These are phyloP conservation scores for Geranium rotundifolium DNA, from an alignment of 345 rosid species.

Conservation along the genomic window DNA sequence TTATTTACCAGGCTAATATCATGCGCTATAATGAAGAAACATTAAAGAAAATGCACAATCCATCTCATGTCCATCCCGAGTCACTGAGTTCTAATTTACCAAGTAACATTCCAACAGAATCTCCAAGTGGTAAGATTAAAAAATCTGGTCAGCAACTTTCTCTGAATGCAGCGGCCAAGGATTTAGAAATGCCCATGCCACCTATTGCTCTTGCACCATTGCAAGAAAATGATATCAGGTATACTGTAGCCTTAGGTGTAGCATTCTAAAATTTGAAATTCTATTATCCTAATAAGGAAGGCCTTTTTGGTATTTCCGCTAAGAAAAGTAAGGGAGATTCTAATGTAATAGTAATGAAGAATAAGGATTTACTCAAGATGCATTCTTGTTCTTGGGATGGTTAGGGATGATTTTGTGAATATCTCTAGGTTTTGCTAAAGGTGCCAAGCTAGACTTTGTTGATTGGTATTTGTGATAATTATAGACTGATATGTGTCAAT, in stretches of 20 bases:
- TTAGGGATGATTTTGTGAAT: neutral
- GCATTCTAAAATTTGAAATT: no score
- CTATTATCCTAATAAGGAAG: no score
- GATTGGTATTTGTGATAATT: neutral
- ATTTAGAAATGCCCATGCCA: conserved; percentile 90
- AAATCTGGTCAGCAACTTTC: conserved; percentile 20
- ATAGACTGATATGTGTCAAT: neutral
- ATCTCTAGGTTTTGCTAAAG: neutral
- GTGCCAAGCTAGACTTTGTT: neutral
- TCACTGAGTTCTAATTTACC: conserved; percentile 41
- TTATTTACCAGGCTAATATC: conserved; percentile 53
- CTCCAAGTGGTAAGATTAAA: conserved; percentile 14
- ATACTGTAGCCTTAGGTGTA: conserved; percentile 9
- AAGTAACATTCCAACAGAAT: conserved; percentile 23
- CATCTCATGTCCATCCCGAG: conserved; percentile 29
- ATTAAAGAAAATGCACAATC: conserved; percentile 38
- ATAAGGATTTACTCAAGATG: neutral
- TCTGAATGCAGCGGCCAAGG: conserved; percentile 32
- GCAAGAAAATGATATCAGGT: conserved; percentile 56
- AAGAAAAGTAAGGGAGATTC: no score
- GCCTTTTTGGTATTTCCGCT: no score
- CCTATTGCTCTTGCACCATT: conserved; percentile 63
- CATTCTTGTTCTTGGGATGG: neutral
- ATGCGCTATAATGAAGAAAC: conserved; percentile 61
- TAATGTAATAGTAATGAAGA: neutral